Evolutionary conservation across 306 rosid species (phyloP).

Genomic region (Nissolia schottii): DNA sequence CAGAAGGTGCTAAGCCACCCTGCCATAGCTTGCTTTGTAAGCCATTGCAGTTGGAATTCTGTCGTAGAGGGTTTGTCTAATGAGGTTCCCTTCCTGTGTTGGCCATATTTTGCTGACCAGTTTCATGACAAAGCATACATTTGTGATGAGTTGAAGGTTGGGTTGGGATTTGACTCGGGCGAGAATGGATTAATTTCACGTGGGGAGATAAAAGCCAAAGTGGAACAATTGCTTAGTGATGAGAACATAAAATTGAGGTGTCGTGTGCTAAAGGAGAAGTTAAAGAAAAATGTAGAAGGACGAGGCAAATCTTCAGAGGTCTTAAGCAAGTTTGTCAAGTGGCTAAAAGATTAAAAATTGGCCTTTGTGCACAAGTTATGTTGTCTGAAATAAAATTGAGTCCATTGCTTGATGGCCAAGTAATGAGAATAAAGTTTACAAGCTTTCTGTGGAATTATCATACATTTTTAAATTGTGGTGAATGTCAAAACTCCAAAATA

Average conservation of each 20-base stretch:
- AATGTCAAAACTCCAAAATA: too few relatives aligned
- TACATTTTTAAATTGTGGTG: too few relatives aligned
- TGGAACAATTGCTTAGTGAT: slow-evolving; percentile 22
- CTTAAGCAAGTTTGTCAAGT: neutral
- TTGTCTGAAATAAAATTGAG: too few relatives aligned
- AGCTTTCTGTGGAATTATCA: too few relatives aligned
- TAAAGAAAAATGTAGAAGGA: neutral
- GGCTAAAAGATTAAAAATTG: neutral
- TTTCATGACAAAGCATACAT: neutral
- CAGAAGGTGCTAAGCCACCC: too few relatives aligned
- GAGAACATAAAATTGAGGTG: slow-evolving; percentile 11
- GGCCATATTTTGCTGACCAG: slow-evolving; percentile 20
- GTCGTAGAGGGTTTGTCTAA: slow-evolving; percentile 24
- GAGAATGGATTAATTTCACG: slow-evolving; percentile 15
- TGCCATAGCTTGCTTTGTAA: too few relatives aligned
- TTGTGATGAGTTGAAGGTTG: slow-evolving; percentile 8
- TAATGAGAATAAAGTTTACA: too few relatives aligned
- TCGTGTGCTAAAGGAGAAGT: neutral
- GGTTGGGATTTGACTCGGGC: slow-evolving; percentile 11
- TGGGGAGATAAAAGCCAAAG: slow-evolving; percentile 20
- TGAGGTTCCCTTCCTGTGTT: slow-evolving; percentile 21
- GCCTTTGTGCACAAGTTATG: too few relatives aligned
- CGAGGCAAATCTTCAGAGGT: neutral
- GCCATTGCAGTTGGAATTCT: slow-evolving; percentile 43
- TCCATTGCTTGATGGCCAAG: too few relatives aligned